These are phyloP conservation scores for Pisolithus microcarpus DNA, from an alignment of 768 basidiomycete species.

Conservation along the genomic window DNA sequence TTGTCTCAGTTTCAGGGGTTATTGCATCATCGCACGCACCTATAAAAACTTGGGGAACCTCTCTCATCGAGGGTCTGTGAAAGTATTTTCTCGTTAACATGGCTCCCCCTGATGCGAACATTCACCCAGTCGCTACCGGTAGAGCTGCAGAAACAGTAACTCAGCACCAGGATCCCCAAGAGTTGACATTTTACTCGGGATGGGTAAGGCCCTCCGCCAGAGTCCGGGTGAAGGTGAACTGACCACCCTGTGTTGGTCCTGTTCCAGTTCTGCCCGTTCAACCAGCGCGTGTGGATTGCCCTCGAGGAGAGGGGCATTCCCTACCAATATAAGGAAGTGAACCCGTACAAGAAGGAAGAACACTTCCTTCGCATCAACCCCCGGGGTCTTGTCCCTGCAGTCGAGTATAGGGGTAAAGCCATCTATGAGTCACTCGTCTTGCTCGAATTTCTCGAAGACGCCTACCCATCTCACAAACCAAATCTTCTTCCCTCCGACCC, in stretches of 20 bases:
- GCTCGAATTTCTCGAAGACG: slow-evolving; percentile 62
- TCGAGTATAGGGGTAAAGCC: slow-evolving; percentile 44
- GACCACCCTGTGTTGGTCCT: background rate
- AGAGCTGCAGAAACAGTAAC: slow-evolving; percentile 44
- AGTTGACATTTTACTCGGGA: slow-evolving; percentile 52
- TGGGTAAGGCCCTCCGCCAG: slow-evolving; percentile 36
- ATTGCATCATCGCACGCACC: too few relatives aligned
- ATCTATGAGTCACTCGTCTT: slow-evolving; percentile 61
- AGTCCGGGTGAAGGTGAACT: background rate
- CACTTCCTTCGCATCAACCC: slow-evolving; percentile 58
- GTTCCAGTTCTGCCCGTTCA: slow-evolving; percentile 47
- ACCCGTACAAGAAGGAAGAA: slow-evolving; percentile 63
- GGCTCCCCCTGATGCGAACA: slow-evolving; percentile 43
- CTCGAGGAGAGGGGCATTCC: slow-evolving; percentile 61
- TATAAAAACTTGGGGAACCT: too few relatives aligned
- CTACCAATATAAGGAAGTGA: slow-evolving; percentile 62
- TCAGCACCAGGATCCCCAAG: slow-evolving; percentile 44
- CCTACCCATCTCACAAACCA: slow-evolving; percentile 35
- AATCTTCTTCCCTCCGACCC: slow-evolving; percentile 48
- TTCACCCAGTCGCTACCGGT: slow-evolving; percentile 54
- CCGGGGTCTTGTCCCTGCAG: slow-evolving; percentile 59
- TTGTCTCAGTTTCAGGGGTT: too few relatives aligned
- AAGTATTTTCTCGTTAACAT: slow-evolving; percentile 14
- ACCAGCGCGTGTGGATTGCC: slow-evolving; percentile 57
- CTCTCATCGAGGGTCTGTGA: too few relatives aligned